phyloP scores from a whole-genome alignment of 1,284 basidiomycete species.

The Moesziomyces sp. region DNA sequence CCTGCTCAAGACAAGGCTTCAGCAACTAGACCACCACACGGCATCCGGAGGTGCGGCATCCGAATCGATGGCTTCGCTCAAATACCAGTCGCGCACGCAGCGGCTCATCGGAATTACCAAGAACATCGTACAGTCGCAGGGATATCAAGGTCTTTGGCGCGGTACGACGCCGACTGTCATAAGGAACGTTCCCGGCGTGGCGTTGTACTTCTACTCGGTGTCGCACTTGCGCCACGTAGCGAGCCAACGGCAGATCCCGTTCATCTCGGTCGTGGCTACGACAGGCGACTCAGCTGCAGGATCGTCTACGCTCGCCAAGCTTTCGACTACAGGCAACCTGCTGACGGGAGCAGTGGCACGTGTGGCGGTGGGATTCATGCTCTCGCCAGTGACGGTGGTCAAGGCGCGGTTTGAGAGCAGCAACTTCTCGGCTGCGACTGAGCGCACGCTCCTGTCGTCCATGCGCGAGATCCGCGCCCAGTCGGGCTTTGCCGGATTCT shows the following conservation, averaged over 20 bases:
- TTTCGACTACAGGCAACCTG: constrained; percentile 84
- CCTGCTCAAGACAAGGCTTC: constrained; percentile 65
- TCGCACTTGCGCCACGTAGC: constrained; percentile 56
- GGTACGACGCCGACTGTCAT: constrained; percentile 64
- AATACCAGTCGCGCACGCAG: constrained; percentile 35
- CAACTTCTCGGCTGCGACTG: constrained; percentile 57
- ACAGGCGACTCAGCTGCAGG: constrained; percentile 67
- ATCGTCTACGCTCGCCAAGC: constrained; percentile 69
- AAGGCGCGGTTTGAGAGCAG: constrained; percentile 77
- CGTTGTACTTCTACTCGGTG: constrained; percentile 66
- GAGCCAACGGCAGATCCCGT: constrained; percentile 50
- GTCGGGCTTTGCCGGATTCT: constrained; percentile 81
- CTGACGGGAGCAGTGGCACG: constrained; percentile 87
- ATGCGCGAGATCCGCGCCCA: constrained; percentile 72
- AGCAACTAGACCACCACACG: constrained; percentile 49
- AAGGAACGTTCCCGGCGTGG: constrained; percentile 66
- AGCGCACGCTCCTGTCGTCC: constrained; percentile 52
- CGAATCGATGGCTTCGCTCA: constrained; percentile 1
- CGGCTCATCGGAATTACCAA: constrained; percentile 38
- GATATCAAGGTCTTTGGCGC: constrained; percentile 61
- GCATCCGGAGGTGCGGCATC: neutral
- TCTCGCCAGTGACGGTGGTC: constrained; percentile 93
- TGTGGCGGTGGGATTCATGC: constrained; percentile 83
- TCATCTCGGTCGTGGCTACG: constrained; percentile 48
- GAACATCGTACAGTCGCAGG: constrained; percentile 49